Evolutionary conservation across 1,139 yeast genomes (phyloP), one percentile per base, ranked within the genome.

Genomic region (Pichia sp.): DNA sequence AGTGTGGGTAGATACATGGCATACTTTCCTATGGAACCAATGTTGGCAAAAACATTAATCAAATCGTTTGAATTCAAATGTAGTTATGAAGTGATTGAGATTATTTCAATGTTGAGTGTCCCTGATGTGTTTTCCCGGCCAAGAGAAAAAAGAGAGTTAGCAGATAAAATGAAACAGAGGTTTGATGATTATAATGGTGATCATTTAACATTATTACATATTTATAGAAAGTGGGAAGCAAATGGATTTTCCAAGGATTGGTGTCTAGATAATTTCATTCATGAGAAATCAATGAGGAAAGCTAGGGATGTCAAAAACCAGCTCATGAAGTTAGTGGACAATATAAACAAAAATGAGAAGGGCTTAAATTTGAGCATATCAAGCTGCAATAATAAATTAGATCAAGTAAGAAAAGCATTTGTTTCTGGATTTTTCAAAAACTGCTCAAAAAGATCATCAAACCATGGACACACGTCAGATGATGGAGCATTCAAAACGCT

Each of bases 121-220:
- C 97, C 87, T 50, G 81, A 83, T 8, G 79, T 92, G 0, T 92
- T 89, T 60, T 83, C 80, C 62, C 70, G 97, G 46, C 97, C 97
- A 0, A 80, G 82, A 57, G 92, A 84, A 46, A 83, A 85, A 62
- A 85, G 80, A 59, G 75, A 74, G 42, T 63, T 61, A 35, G 97
- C 97, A 0, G 97, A 90, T 60, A 80, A 78, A 56, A 76, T 79
- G 59, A 86, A 84, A 61, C 80, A 83, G 18, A 72, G 82, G 52
- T 88, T 90, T 63, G 80, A 96, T 4, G 96, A 92, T 60, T 85
- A 89, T 22, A 94, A 86, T 56, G 97, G 98, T 46, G 99, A 92
- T 67, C 97, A 92, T 66, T 73, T 94, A 57, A 90, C 97, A 0
- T 67, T 86, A 27, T 66, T 94, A 44, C 89, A 89, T 54, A 92